Evolutionary conservation across 768 basidiomycete genomes (phyloP), one percentile per base, ranked within the genome.

Genomic region (Mycena capillaripes): DNA sequence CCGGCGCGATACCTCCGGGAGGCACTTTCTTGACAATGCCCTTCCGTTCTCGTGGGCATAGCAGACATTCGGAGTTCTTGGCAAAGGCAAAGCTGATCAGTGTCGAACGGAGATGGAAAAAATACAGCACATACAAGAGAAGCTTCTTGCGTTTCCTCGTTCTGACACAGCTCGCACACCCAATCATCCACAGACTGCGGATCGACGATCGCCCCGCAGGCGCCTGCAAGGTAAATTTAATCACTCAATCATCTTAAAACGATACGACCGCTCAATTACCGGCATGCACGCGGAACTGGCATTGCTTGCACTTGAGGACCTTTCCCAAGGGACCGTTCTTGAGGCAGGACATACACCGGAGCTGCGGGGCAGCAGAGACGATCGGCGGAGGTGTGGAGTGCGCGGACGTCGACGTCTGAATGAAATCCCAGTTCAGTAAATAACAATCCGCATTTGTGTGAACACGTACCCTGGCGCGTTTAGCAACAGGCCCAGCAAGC

Each of bases 121-220:
- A 38, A 17, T 17, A 29, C 64, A 30, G 34, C n/a, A n/a, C n/a
- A 21, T 80, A 96, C 96, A 76, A 96, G 80, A n/a, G 93, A 93
- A 8, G 92, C 92, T 79, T 97, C 96, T 61, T 92, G 84, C 0
- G 88, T 88, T 79, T 94, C 92, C 76, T 95, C 92, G 75, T 97
- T 97, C 77, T 90, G 87, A 79, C 97, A 98, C 30, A 97, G 81
- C 59, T 97, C 96, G 78, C 97, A 98, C 21, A 89, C 85, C 96
- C 97, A 98, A 3, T 88, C 83, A 34, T 95, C 93, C 27, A 90
- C 83, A 21, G 89, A 82, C 14, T 87, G 83, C 32, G 93, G 88
- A 73, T 93, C 91, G 8, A 90, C 86, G 53, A 89, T 81, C 14
- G 91, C 90, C 42, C 96, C 96, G 76, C 91, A 92, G 63, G 89